Evolutionary conservation across 2,329 filamentous ascomycete genomes (phyloP), one percentile per base, ranked within the genome.

Genomic region (Davidsoniella neocaledoniae): DNA sequence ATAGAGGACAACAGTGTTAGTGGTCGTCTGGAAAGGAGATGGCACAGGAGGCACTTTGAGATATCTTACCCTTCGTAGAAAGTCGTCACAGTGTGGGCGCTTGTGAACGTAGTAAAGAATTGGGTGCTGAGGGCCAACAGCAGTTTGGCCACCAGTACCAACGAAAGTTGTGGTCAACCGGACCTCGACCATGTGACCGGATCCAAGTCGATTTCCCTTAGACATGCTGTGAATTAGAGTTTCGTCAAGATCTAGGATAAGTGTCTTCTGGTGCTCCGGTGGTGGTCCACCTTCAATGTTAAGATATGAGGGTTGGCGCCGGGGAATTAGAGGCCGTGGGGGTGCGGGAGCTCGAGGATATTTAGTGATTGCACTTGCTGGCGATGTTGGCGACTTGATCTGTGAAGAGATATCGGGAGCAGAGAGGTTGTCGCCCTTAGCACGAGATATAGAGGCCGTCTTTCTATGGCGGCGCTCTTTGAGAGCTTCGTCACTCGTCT

Each of bases 51-150:
- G 33, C 8, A 21, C 12, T 29, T 29, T 3, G 10, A 29, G 26
- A 12, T 23, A 25, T 42, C 69, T 66, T 65, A 83, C 79, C 68
- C 83, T 86, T 59, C 88, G 82, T 60, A 98, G 66, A 61, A 98
- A 98, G 58, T 96, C 90, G 64, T 98, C 91, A 64, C 91, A 98
- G 62, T 91, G 83, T 36, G 91, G 91, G 55, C 91, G 81, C 67
- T 98, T 96, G 68, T 98, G 91, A 47, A 98, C 91, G 70, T 95
- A 98, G 69, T 98, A 98, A 54, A 98, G 68, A 57, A 98, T 96
- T 1, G 91, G 91, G 61, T 98, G 88, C 60, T 94, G 90, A 39
- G 87, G 86, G 6, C 84, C 86, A 23, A 85, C 68, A 19, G 72
- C 74, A 17, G 77, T 70, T 56, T 79, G 74, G 23, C 81, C 79